Conservation (phyloP, 1,284 basidiomycete species). For the Pisolithus thermaeus region DNA sequence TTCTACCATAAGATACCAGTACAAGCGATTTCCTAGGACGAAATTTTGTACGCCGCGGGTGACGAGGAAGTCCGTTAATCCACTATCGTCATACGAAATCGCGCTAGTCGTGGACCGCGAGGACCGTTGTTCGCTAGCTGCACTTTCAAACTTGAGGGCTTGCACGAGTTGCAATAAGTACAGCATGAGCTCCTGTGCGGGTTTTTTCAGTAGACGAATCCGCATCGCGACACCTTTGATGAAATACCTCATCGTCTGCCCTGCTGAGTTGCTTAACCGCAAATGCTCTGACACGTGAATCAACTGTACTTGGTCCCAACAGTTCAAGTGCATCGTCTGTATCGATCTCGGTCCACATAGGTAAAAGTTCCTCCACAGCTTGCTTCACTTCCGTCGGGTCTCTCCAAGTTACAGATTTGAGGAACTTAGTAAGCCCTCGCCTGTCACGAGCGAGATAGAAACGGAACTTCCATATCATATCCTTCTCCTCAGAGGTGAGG, state of each 20-base stretch:
- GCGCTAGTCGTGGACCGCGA: conserved; percentile 62
- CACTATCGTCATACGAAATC: conserved; percentile 78
- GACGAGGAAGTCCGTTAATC: conserved; percentile 88
- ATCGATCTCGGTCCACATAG: conserved; percentile 96
- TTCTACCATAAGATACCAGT: conserved; percentile 99
- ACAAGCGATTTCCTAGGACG: conserved; percentile 85
- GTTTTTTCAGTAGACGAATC: background rate
- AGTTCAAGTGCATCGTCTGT: conserved; percentile 96
- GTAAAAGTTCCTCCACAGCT: conserved; percentile 92
- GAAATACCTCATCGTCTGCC: conserved; percentile 88
- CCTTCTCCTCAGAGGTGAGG: conserved; percentile 89
- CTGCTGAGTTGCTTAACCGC: conserved; percentile 87
- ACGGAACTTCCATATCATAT: conserved; percentile 97
- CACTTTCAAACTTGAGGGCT: conserved; percentile 91
- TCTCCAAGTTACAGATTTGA: conserved; percentile 97
- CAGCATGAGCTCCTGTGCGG: conserved; percentile 74
- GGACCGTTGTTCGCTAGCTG: conserved; percentile 64
- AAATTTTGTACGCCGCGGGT: conserved; percentile 77
- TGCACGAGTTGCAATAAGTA: conserved; percentile 97
- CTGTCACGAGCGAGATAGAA: conserved; percentile 93
- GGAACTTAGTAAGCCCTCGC: conserved; percentile 92
- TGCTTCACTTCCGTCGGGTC: conserved; percentile 96
- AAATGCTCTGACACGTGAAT: conserved; percentile 89
- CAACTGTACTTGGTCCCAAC: conserved; percentile 86
- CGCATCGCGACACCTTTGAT: conserved; percentile 1